Conservation (phyloP, 768 basidiomycete genomes). For the Collybiopsis luxurians region DNA sequence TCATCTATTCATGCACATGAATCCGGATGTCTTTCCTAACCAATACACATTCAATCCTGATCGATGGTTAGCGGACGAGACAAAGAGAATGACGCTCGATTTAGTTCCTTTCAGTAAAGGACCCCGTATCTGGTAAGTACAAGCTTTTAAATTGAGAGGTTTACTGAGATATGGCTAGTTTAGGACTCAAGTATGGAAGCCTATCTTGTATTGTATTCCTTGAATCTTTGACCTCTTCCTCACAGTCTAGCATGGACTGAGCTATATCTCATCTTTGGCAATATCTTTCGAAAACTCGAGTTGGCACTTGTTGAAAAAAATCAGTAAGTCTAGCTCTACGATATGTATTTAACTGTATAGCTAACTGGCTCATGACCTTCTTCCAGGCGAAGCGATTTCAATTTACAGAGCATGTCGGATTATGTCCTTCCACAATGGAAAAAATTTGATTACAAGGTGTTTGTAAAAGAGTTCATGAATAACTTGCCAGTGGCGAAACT, state of each 20-base stretch:
- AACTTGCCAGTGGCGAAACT: too few species aligned
- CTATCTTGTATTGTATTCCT: too few species aligned
- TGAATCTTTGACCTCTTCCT: neutral
- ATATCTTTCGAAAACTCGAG: constrained; percentile 1
- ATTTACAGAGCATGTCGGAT: neutral
- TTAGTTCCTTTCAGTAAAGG: constrained; percentile 32
- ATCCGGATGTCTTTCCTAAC: constrained; percentile 31
- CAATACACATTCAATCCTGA: constrained; percentile 38
- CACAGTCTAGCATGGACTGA: constrained; percentile 5
- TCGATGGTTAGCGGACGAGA: constrained; percentile 33
- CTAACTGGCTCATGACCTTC: neutral
- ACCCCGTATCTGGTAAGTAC: neutral
- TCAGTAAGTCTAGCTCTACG: constrained; percentile 1
- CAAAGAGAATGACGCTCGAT: constrained; percentile 27
- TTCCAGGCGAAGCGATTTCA: neutral
- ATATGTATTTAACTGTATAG: neutral
- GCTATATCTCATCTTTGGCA: constrained; percentile 2
- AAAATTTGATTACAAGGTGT: neutral
- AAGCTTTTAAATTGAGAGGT: too few species aligned
- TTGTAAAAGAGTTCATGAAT: neutral
- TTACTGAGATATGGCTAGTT: neutral
- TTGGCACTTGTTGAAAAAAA: constrained; percentile 10
- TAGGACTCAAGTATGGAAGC: too few species aligned
- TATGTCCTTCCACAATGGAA: neutral
- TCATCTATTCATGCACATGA: constrained; percentile 30